phyloP scores from a whole-genome alignment of 1,284 basidiomycete species.

The Omphalotus olearius region DNA sequence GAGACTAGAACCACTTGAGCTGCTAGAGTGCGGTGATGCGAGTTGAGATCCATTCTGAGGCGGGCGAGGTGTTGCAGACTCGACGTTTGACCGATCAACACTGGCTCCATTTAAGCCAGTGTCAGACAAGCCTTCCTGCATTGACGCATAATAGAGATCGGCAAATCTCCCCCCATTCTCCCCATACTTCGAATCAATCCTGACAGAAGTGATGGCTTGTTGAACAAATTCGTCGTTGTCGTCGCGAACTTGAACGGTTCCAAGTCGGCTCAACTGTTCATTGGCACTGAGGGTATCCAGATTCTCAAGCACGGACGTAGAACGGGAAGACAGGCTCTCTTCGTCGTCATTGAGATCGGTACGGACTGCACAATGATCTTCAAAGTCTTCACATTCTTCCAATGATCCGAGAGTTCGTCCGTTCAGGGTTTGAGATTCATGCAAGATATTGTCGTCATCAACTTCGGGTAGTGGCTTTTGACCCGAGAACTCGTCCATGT shows the following conservation, averaged over 20 bases:
- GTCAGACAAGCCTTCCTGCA: slow-evolving; percentile 15
- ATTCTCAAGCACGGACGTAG: not conserved
- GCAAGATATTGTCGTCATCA: slow-evolving; percentile 4
- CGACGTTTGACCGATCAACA: not conserved
- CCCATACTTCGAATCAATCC: slow-evolving; percentile 19
- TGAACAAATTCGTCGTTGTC: slow-evolving; percentile 33
- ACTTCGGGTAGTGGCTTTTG: slow-evolving; percentile 18
- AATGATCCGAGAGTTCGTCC: slow-evolving; percentile 1
- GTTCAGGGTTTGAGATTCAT: not conserved
- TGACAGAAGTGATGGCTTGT: slow-evolving; percentile 24
- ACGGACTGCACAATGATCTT: not conserved
- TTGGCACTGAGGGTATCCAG: slow-evolving; percentile 4
- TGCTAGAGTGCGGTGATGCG: slow-evolving; percentile 15
- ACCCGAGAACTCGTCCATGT: not conserved
- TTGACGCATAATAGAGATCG: slow-evolving; percentile 27
- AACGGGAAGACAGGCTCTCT: not conserved
- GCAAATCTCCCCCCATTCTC: slow-evolving; percentile 26
- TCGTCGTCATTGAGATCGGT: slow-evolving; percentile 2
- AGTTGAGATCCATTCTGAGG: slow-evolving; percentile 1
- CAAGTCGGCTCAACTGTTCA: slow-evolving; percentile 17
- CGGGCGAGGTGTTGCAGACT: not conserved
- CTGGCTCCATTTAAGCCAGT: not conserved
- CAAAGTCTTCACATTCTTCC: not conserved
- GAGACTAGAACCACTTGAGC: slow-evolving; percentile 11
- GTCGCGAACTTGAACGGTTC: slow-evolving; percentile 24